Evolutionary conservation across 345 rosid species (phyloP), one percentile per base, ranked within the genome.

Genomic region (Eucalyptus grandis): DNA sequence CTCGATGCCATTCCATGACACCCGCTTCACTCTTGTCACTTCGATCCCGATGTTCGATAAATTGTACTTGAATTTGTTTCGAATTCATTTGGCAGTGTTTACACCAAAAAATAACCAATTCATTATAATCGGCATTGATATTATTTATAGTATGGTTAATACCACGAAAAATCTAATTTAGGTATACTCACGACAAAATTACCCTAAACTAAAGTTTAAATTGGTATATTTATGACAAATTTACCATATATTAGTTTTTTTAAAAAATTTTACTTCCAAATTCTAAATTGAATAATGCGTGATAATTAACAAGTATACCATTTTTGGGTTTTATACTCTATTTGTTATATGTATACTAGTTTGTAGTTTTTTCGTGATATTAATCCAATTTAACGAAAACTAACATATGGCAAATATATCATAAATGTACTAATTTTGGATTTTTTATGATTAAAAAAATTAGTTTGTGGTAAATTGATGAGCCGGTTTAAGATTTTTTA

Each of bases 341-440:
- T 53, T 53, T 53, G 11, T 53, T 21, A 53, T 53, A 53, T 1
- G 1, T 53, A 53, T 53, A 21, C 11, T 53, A 8, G 0, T 21
- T 53, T 53, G 58, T 8, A 4, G 2, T 53, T 53, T 53, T 21
- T 53, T 21, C 5, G 0, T 53, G 0, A 8, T 53, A 53, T 53
- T 53, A 53, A 53, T 53, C 0, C 0, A 21, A 53, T 53, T 19
- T 21, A 53, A 53, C 0, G 5, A 2, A 53, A 53, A 53, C 11
- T 21, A 53, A 43, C 43, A 43, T 43, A 49, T 49, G 15, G 2
- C 16, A 49, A 49, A 6, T 49, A 5, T 53, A 53, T 21, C 26
- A 53, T 8, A 53, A 53, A 21, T 21, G 0, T 21, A 53, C 11
- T 53, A 53, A 8, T 53, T 2, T 53, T 0, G 0, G 5, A 53